Evolutionary conservation across 176 grass and related monocot genomes (phyloP), one percentile per base, ranked within the genome.

Genomic region (Otatea glauca): DNA sequence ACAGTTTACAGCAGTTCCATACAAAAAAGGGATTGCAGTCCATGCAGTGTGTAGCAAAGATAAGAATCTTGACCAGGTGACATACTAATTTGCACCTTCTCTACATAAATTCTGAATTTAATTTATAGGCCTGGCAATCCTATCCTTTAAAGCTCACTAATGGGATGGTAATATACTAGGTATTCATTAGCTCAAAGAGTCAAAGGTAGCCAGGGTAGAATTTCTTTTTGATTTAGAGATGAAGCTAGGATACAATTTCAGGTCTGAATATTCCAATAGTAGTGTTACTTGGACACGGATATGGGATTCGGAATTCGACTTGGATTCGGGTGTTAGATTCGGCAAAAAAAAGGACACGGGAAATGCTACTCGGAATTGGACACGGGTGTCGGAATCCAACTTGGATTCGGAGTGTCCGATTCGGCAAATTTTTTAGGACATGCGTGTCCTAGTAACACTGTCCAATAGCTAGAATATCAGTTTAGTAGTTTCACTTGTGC

Each of bases 61-160:
- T 27, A 82, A 68, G 5, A 72, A 86, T 51, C 44, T 86, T 61
- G 27, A 21, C 1, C 14, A 18, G 21, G 37, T 32, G 69, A 50
- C 27, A 81, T 77, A 27, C 43, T 83, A 66, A 66, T 83, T 81
- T 67, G n/a, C 34, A 32, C 62, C 39, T 68, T 45, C 23, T 70
- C 17, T 48, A 74, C 14, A 29, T 59, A 68, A 81, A 58, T 20
- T 24, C 37, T 45, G 24, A 75, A 74, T 87, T 75, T 24, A 66
- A 60, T 38, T 64, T 32, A 70, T 20, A 10, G 72, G 65, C 7
- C 43, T 53, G 15, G 44, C 24, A 76, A 41, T 69, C 72, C 1
- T 70, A 27, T 51, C n/a, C 7, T 76, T 47, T 41, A 51, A 75
- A 39, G 76, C 7, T 50, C 63, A 68, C 14, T 18, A 69, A 76